Evolutionary conservation across 768 basidiomycete genomes (phyloP).

Genomic region (Suillus weaverae): DNA sequence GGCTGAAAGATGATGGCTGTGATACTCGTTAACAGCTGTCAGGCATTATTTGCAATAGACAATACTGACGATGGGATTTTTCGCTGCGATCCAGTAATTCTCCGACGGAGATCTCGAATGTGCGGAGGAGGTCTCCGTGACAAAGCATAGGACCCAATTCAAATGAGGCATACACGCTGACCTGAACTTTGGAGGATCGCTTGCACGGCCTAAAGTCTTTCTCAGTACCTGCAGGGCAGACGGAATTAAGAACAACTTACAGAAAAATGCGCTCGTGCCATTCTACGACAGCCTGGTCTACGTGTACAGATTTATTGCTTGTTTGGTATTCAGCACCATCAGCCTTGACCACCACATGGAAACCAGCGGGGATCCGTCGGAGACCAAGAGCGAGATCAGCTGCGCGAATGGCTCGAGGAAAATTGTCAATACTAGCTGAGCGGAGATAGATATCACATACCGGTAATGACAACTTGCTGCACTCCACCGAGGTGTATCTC

Average conservation of each 20-base stretch:
- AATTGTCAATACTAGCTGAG: too few relatives aligned
- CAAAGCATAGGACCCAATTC: slow-evolving; percentile 11
- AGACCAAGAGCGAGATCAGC: background rate
- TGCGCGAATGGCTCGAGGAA: too few relatives aligned
- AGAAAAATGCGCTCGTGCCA: background rate
- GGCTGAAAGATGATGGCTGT: too few relatives aligned
- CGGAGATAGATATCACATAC: background rate
- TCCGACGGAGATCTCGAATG: background rate
- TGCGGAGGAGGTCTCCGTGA: slow-evolving; percentile 7
- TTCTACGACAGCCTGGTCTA: background rate
- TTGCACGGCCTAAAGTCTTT: too few relatives aligned
- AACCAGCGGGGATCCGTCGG: slow-evolving; percentile 12
- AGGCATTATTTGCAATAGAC: too few relatives aligned
- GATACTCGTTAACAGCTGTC: too few relatives aligned
- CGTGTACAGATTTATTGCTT: background rate
- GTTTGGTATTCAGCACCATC: background rate
- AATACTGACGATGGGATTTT: too few relatives aligned
- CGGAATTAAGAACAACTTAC: too few relatives aligned
- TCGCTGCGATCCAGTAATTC: too few relatives aligned
- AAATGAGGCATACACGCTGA: background rate
- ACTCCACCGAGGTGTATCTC: background rate
- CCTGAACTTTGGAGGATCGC: too few relatives aligned
- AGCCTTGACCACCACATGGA: slow-evolving; percentile 3
- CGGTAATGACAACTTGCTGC: background rate
- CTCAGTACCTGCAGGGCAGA: too few relatives aligned